Evolutionary conservation across 805 yeast species (phyloP).

Genomic region (Yarrowia sp.): DNA sequence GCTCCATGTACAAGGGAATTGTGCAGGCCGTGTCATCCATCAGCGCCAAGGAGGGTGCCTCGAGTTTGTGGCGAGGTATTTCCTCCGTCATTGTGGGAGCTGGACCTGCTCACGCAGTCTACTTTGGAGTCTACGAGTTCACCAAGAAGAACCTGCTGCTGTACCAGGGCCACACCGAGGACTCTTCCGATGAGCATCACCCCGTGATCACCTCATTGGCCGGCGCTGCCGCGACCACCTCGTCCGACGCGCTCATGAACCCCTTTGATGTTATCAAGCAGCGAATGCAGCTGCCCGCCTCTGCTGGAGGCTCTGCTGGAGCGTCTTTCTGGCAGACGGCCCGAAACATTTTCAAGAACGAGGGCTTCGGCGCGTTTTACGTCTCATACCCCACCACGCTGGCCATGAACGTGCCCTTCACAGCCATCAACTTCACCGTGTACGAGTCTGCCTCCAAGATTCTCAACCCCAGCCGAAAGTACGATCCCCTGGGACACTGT

Average conservation of each 20-base stretch:
- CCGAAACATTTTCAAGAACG: slow-evolving; percentile 48
- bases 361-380: slow-evolving; percentile 75
- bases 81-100: slow-evolving; percentile 93
- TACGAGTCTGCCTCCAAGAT: slow-evolving; percentile 83
- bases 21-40: slow-evolving; percentile 74
- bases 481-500: slow-evolving; percentile 92
- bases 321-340: slow-evolving; percentile 45
- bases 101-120: slow-evolving; percentile 99
- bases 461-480: slow-evolving; percentile 73
- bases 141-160: slow-evolving; percentile 63
- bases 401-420: slow-evolving; percentile 90
- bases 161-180: slow-evolving; percentile 39
- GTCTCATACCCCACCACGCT: slow-evolving; percentile 94
- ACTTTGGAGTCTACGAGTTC: slow-evolving; percentile 91
- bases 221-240: slow-evolving; percentile 91
- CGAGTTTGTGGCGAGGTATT: slow-evolving; percentile 92
- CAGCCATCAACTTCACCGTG: slow-evolving; percentile 90
- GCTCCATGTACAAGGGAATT: slow-evolving; percentile 53
- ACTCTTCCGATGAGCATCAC: slow-evolving; percentile 62
- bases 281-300: slow-evolving; percentile 74
- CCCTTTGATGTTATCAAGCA: slow-evolving; percentile 96
- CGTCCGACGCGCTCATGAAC: slow-evolving; percentile 94
- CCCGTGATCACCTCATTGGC: slow-evolving; percentile 85
- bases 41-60: slow-evolving; percentile 85
- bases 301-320: slow-evolving; percentile 43